Evolutionary conservation across 2,329 filamentous ascomycete species (phyloP), one percentile per base, ranked within the genome.

Genomic region (Mycosphaerella arachidis): DNA sequence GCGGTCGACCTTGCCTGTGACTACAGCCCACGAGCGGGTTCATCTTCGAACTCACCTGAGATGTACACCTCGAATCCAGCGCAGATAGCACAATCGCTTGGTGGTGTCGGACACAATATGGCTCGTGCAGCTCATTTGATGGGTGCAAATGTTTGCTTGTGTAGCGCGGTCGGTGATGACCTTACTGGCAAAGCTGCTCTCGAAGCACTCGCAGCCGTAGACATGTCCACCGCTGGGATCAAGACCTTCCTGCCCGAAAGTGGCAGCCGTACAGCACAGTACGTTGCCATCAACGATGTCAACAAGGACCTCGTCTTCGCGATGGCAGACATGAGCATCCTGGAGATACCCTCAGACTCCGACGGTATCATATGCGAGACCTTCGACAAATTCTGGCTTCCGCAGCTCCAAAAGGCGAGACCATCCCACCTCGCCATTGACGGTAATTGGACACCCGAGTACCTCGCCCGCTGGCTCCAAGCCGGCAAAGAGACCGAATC

Each of bases 261-360:
- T 2, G 80, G 82, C 1, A 81, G 81, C 33, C 83, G 89, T 58
- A 97, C 93, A 1, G 91, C 92, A 0, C 92, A 97, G 73, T 97
- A 97, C 72, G 84, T 97, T 3, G 89, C 93, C 16, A 80, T 97
- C 65, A 99, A 97, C 72, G 90, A 95, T 70, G 80, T 80, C 0
- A 85, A 88, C 61, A 95, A 92, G 73, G 89, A 92, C 64, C 84
- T 99, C 2, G 82, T 92, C n/a, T 76, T 97, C 63, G 93, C 92
- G 50, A 96, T 97, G 91, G 92, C 93, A 4, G 94, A 97, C 72
- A 97, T 97, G 92, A 84, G 81, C 57, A 93, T 96, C 67, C 84
- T 96, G 43, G 81, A 85, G 66, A 74, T 75, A 1, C 53, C 60
- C 9, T 64, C 60, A 5, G 33, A 50, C 33, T 33, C 46, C 4